Base-by-base conservation (phyloP, 2,329 filamentous ascomycete species). In the Parascedosporium putredinis region DNA sequence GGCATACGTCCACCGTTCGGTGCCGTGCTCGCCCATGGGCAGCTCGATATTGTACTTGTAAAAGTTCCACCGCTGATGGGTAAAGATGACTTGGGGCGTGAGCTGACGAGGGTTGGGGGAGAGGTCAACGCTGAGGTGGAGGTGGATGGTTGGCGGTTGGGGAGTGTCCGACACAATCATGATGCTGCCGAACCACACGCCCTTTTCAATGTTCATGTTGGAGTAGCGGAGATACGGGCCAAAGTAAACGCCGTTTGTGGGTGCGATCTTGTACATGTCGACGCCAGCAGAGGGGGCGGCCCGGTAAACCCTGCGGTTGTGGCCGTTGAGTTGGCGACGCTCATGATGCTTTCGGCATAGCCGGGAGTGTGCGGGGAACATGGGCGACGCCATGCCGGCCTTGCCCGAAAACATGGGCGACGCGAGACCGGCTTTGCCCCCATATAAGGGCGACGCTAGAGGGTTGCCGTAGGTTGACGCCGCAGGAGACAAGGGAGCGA, bases 161-260 rank as follows among this genome's bases (percentile, higher is more conserved):
- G 86, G 85, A 1, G 84, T 83, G 64, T 97, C 93, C 1, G 90
- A 95, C 23, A 97, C 84, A 33, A 98, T 79, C 64, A 98, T 74
- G 58, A 98, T 95, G 43, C 90, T 96, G 16, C 93, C 93, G 16
- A 91, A 72, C 93, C 93, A 98, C 9, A 88, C 62, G 1, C 93
- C 90, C 55, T 83, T 83, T 62, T 97, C 90, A 44, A 97, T 67
- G 56, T 98, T 88, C 89, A 98, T 97, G 60, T 98, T 98, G 25
- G 87, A 87, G 62, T 98, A 98, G 59, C 93, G 79, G 45, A 98
- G 72, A 62, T 97, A 97, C 0, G 93, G 93, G 0, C 93, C 93
- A 67, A 98, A 98, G 68, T 98, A 98, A 2, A 98, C 93, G 4
- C 89, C 89, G 57, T 98, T 98, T 0, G 89, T 95, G 1, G 93